Conservation (phyloP, 2,329 filamentous ascomycete genomes). For the Microdochium paspali region DNA sequence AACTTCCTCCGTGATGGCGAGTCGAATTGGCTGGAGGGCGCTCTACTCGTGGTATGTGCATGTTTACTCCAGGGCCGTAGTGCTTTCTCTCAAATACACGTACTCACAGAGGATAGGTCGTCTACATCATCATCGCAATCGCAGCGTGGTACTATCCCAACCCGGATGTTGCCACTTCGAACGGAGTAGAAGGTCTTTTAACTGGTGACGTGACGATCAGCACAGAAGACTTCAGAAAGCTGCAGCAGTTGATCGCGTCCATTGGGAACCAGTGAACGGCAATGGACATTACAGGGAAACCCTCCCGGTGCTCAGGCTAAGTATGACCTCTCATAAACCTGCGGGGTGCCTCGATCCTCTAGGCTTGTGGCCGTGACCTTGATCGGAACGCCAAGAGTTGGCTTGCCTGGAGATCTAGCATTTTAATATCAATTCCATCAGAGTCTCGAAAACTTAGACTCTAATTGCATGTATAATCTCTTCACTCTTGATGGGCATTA, state of each 20-base stretch:
- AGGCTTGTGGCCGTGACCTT: no score
- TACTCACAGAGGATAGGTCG: conserved; percentile 24
- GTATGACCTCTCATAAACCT: no score
- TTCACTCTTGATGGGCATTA: no score
- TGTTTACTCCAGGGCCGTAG: background rate
- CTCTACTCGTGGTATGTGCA: conserved; percentile 52
- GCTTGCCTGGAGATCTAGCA: no score
- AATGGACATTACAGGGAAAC: no score
- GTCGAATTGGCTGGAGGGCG: conserved; percentile 83
- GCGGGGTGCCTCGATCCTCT: no score
- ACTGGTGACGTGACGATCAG: background rate
- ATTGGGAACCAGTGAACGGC: background rate
- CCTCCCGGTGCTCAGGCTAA: no score
- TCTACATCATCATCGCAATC: conserved; percentile 51
- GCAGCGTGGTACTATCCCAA: conserved; percentile 49
- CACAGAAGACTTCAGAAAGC: background rate
- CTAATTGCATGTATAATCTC: no score
- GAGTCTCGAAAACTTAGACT: no score
- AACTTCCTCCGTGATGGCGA: conserved; percentile 83
- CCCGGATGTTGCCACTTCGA: conserved; percentile 3
- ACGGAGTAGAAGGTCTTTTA: background rate
- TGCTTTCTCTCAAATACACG: background rate
- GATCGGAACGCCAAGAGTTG: no score
- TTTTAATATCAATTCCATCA: no score
- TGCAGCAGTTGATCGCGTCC: background rate